Base-by-base conservation (phyloP, 1,284 basidiomycete species). In the Coriolopsis trogii region DNA sequence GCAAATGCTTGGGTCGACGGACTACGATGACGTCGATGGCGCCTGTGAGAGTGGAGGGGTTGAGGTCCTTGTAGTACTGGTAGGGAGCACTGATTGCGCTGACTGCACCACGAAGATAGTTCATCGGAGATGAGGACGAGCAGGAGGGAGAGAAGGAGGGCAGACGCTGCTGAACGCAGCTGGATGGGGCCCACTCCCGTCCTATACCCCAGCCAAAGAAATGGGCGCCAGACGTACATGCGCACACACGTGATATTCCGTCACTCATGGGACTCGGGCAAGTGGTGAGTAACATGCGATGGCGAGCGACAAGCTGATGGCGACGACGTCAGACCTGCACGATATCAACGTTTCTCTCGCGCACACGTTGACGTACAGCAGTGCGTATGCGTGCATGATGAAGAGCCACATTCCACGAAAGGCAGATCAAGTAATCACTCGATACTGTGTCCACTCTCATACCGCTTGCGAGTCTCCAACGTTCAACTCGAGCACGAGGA, bases 1-100 rank as follows among this genome's bases (percentile, higher is more conserved):
- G 40, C 8, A 59, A 48, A 34, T 61, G 53, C 53, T 59, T 65
- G 9, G 84, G 85, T 44, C 88, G 82, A 56, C 88, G 85, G 45
- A 98, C 85, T 61, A 97, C 95, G 65, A 98, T 95, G 71, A 98
- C 91, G 78, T 98, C 95, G 78, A 98, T 97, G 40, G 95, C 95
- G 43, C 95, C 95, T 5, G 94, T 95, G 52, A 98, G 83, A 0
- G 95, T 98, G 0, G 95, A 88, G 1, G 95, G 93, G 67, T 98
- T 98, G 29, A 86, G 73, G 60, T 91, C 89, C 69, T 85, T 89
- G 78, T 93, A 93, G 73, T 92, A 92, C 58, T 90, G 88, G 67
- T 91, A 91, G 7, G 86, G 88, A 21, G 83, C 87, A 69, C 84
- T 85, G 66, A 89, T 89, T 31, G 87, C 87, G 67, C 74, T 90